These are phyloP conservation scores for Candida sojae DNA, from an alignment of 1,139 yeast genomes.

Conservation along the genomic window DNA sequence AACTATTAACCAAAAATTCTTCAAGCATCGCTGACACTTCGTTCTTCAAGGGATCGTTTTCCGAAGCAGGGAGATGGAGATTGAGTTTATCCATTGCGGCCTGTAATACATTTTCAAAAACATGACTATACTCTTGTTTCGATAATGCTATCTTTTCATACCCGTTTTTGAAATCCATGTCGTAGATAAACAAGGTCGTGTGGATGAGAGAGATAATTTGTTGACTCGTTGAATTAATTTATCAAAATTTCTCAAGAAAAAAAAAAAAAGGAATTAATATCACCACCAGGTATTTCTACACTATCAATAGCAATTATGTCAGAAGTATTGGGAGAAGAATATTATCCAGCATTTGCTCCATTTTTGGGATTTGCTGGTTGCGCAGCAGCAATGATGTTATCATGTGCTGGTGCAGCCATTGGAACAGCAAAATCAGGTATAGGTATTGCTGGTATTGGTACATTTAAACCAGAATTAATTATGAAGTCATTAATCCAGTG, in stretches of 20 bases:
- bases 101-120: slow-evolving; percentile 44
- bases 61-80: slow-evolving; percentile 46
- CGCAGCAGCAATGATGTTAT: slow-evolving; percentile 85
- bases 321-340: slow-evolving; percentile 47
- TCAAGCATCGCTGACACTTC: slow-evolving; percentile 47
- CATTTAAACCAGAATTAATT: slow-evolving; percentile 78
- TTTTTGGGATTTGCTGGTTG: slow-evolving; percentile 96
- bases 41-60: slow-evolving; percentile 46
- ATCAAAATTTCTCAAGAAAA: neutral
- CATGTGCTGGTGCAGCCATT: slow-evolving; percentile 95
- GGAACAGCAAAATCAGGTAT: slow-evolving; percentile 99
- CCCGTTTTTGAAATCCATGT: slow-evolving; percentile 14
- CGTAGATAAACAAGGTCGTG: no score
- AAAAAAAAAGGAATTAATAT: neutral
- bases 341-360: slow-evolving; percentile 87
- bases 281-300: neutral
- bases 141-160: slow-evolving; percentile 47
- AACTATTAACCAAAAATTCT: slow-evolving; percentile 46
- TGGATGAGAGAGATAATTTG: no score
- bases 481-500: slow-evolving; percentile 86
- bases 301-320: slow-evolving; percentile 23
- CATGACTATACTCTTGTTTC: slow-evolving; percentile 49
- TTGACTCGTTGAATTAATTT: slow-evolving; percentile 19
- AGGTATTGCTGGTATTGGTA: slow-evolving; percentile 91
- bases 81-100: slow-evolving; percentile 45